Evolutionary conservation across 2,329 filamentous ascomycete species (phyloP).

Genomic region (Truncatella angustata): DNA sequence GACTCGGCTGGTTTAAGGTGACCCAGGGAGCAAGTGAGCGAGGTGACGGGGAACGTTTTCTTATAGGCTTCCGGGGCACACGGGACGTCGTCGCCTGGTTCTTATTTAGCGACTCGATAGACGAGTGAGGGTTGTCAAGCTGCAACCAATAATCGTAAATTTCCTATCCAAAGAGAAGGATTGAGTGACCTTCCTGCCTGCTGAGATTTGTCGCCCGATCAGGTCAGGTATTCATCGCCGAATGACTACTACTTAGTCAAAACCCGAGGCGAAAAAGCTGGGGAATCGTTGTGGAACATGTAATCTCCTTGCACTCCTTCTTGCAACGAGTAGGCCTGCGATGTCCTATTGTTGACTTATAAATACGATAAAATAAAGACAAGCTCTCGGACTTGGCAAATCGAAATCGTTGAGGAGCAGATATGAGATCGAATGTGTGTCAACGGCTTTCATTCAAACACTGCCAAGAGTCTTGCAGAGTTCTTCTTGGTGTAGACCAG

Average conservation of each 20-base stretch:
- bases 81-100: neutral
- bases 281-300: conserved; percentile 5
- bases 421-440: too few relatives aligned
- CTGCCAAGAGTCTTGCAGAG: too few relatives aligned
- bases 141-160: neutral
- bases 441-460: too few relatives aligned
- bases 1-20: neutral
- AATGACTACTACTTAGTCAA: neutral
- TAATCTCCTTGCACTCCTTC: neutral
- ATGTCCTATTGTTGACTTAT: neutral
- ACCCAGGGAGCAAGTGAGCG: neutral
- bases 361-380: too few relatives aligned
- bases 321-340: neutral
- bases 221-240: neutral
- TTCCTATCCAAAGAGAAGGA: neutral
- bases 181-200: neutral
- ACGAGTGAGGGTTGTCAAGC: neutral
- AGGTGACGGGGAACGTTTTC: neutral
- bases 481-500: too few relatives aligned
- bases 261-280: conserved; percentile 7
- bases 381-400: too few relatives aligned
- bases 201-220: neutral
- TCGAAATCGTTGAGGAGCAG: too few relatives aligned
- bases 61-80: neutral
- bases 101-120: neutral